Evolutionary conservation across 495 filamentous ascomycete species (phyloP), one percentile per base, ranked within the genome.

Genomic region (Penicilliopsis zonata): DNA sequence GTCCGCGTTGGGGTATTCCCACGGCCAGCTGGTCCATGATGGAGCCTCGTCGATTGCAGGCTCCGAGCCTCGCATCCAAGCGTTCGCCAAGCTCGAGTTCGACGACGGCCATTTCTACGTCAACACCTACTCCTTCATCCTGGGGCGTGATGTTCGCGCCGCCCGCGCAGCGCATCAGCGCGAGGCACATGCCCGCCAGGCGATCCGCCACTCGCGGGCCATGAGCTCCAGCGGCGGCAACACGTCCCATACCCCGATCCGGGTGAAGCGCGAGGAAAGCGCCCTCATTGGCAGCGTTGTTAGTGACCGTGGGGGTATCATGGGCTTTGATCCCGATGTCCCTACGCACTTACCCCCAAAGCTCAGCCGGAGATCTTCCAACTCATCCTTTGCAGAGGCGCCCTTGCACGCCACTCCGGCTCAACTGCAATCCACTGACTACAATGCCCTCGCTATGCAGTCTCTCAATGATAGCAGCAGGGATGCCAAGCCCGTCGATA

Each of bases 51-150:
- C 61, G 9, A 37, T 55, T 13, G 44, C 54, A 9, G 63, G 61
- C 2, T 68, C 65, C 3, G 64, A 68, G 36, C 63, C 63, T 30
- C 55, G 56, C 27, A 69, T 72, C 26, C 60, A 67, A 44, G 78
- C 74, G 17, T 82, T 72, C 54, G 79, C 78, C 19, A 82, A 78
- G 50, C 61, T 84, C 17, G 68, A 73, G 41, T 82, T 84, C 48
- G 61, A 69, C 21, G 79, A 84, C 54, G 77, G 77, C 9, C 67
- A 76, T 44, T 84, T 78, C 47, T 82, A 80, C 47, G 74, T 80
- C 62, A 80, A 71, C 31, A 80, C 77, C 7, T 73, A 75, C 41
- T 65, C 64, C 1, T 67, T 82, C 16, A 67, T 72, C 13, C 57
- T 84, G 14, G 79, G 79, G 28, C 74, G 79, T 40, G 75, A 82